Evolutionary conservation across 1,284 basidiomycete genomes (phyloP), one percentile per base, ranked within the genome.

Genomic region (Fistulina hepatica): DNA sequence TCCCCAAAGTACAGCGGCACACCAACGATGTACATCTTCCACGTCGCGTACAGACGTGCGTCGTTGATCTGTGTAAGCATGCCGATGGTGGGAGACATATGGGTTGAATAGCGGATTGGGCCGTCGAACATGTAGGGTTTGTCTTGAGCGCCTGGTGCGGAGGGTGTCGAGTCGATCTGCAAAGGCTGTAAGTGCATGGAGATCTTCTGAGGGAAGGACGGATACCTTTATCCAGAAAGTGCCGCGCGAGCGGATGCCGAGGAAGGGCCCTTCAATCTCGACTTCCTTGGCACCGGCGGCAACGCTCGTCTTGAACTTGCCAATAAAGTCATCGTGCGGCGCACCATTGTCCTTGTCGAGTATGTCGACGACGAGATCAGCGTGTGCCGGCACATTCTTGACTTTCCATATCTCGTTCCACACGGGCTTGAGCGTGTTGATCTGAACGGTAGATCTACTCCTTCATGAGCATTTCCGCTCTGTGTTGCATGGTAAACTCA

Each of bases 371-470:
- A 58, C 51, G 3, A 84, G 54, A 20, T 59, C 64, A 2, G 79
- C 77, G n/a, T 61, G 67, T 2, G 55, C 54, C 0, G 81, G 81
- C 3, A 84, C 81, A 50, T 80, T 81, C 56, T 72, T 77, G 45
- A 83, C 56, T 26, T 61, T 59, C 81, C 81, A 84, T 15, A 64
- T 45, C 48, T 82, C 81, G 48, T 85, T 78, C 81, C 81, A 84
- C 17, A 80, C 74, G 0, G 81, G 81, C 0, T 58, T 50, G 13
- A 75, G 56, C 5, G 73, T 77, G 37, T 73, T 62, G 13, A 57
- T 44, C 47, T 77, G 65, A 9, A 83, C 76, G 0, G 74, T 70
- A 0, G 81, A 85, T 34, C 81, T 84, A 37, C 16, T 16, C 6
- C 27, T 9, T 20, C 27, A n/a, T 20, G 25, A n/a, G n/a, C n/a